Evolutionary conservation across 2,329 filamentous ascomycete genomes (phyloP), one percentile per base, ranked within the genome.

Genomic region (Colletotrichum sp.): DNA sequence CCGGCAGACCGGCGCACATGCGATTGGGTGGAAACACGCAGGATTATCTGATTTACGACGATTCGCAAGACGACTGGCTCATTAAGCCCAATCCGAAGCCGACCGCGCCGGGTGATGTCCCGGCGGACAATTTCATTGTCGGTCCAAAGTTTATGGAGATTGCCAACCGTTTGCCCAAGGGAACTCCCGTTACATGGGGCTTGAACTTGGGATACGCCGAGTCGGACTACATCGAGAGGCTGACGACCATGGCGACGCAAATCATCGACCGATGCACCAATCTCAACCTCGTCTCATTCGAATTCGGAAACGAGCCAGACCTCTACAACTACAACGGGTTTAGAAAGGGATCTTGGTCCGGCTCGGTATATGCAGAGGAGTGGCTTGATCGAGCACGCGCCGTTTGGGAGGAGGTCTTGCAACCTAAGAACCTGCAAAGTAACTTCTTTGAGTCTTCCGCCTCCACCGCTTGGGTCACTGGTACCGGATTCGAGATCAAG

Each of bases 121-220:
- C 70, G 10, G 73, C 73, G 2, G 73, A 75, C 21, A 75, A 75
- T 43, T 75, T 75, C 59, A 73, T 75, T 48, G 43, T 75, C 57
- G 73, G 73, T 9, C 73, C 73, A 15, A 72, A 66, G 26, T 75
- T 73, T 48, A 75, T 75, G 73, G 73, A 75, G 6, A 73, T 75
- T 24, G 73, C 73, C 57, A 73, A 75, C 28, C 73, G 73, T 18
- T 26, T 75, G 55, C 73, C 73, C 7, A 73, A 73, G 21, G 73
- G 73, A 16, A 75, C 73, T 12, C 73, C 73, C 21, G 18, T 75
- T 15, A 73, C 70, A 4, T 75, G 73, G 73, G 73, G 73, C 12
- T 48, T 75, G 34, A 75, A 75, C 48, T n/a, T 75, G n/a, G 73
- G 57, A 12, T 75, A 75, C 21, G 30, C 18, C 36, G 64, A 75